Evolutionary conservation across 768 basidiomycete species (phyloP).

Genomic region (Trametes cinnabarina): DNA sequence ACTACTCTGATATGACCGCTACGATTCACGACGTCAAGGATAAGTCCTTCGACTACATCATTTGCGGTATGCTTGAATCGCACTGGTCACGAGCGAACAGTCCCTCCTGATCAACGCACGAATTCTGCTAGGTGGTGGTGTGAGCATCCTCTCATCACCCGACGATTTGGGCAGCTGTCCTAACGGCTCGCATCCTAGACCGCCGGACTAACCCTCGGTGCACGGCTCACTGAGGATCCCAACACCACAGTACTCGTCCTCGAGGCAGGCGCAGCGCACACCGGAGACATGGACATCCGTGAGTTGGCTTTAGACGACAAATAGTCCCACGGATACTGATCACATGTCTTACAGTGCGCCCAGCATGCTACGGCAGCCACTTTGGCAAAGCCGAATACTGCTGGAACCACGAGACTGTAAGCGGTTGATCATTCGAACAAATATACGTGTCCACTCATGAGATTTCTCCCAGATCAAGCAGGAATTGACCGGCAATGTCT

Average conservation of each 20-base stretch:
- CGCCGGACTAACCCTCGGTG: constrained; percentile 42
- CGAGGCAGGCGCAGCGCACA: constrained; percentile 30
- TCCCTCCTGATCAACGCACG: neutral
- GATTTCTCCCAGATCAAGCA: constrained; percentile 10
- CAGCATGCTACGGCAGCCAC: constrained; percentile 16
- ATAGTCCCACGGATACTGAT: neutral
- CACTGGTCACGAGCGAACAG: too few species aligned
- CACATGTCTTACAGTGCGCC: constrained; percentile 16
- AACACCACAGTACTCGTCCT: constrained; percentile 37
- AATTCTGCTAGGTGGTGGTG: constrained; percentile 19
- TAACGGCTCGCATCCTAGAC: constrained; percentile 3
- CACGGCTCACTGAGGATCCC: constrained; percentile 38
- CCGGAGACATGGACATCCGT: constrained; percentile 17
- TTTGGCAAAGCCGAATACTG: constrained; percentile 20
- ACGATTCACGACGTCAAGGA: constrained; percentile 18
- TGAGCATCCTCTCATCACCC: constrained; percentile 2
- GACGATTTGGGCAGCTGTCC: neutral
- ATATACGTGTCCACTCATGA: neutral
- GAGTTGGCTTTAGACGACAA: neutral
- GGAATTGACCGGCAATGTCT: constrained; percentile 1
- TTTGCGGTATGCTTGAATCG: constrained; percentile 13
- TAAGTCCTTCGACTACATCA: constrained; percentile 23
- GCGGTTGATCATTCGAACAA: neutral
- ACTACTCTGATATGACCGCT: constrained; percentile 1
- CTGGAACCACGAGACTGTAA: constrained; percentile 23